Evolutionary conservation across 2,329 filamentous ascomycete genomes (phyloP).

Genomic region (Septoria linicola): DNA sequence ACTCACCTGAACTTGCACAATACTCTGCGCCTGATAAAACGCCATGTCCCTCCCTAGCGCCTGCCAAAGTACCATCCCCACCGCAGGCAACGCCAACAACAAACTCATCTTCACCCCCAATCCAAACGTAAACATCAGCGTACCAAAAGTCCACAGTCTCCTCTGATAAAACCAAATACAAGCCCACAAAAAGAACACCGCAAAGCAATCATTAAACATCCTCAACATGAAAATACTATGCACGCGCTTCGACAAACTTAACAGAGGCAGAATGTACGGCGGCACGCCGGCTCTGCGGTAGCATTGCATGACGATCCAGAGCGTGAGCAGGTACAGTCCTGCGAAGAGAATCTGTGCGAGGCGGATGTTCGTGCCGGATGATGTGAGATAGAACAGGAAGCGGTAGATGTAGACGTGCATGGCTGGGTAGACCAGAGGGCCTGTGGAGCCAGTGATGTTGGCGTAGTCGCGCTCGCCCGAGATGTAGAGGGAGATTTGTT

Average conservation of each 20-base stretch:
- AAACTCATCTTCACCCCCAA: constrained; percentile 95
- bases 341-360: constrained; percentile 84
- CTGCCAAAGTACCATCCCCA: constrained; percentile 74
- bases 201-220: constrained; percentile 94
- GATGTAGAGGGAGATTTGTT: constrained; percentile 78
- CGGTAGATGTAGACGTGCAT: constrained; percentile 90
- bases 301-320: constrained; percentile 76
- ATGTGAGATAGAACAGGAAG: constrained; percentile 72
- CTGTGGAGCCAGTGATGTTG: constrained; percentile 80
- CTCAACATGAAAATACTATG: constrained; percentile 92
- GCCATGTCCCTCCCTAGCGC: constrained; percentile 65
- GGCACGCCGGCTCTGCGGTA: constrained; percentile 77
- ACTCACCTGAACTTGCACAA: constrained; percentile 73
- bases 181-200: constrained; percentile 76
- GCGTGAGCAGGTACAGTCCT: constrained; percentile 70
- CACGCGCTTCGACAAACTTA: constrained; percentile 85
- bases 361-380: constrained; percentile 71
- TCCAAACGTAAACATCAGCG: constrained; percentile 71
- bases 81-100: constrained; percentile 75
- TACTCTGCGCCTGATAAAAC: constrained; percentile 67
- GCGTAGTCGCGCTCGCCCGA: constrained; percentile 86
- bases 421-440: constrained; percentile 91
- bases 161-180: constrained; percentile 78
- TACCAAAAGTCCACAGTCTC: constrained; percentile 70
- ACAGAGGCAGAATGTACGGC: constrained; percentile 80